Evolutionary conservation across 1,284 basidiomycete species (phyloP).

Genomic region (Malassezia equina): DNA sequence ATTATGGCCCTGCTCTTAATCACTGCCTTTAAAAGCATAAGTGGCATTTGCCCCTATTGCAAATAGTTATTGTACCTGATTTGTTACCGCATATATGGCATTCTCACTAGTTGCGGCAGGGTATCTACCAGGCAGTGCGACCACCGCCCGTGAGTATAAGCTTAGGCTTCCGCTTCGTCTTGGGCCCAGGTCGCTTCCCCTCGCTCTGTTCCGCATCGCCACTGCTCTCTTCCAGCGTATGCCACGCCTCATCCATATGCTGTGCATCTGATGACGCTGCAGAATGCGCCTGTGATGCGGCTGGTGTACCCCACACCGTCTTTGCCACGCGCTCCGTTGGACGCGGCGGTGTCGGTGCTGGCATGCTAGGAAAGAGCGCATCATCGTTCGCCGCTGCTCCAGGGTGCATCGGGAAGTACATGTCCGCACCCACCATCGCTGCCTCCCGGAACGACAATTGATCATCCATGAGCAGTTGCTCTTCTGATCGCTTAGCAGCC

Average conservation of each 20-base stretch:
- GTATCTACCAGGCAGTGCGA: constrained; percentile 8
- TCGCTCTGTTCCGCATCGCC: constrained; percentile 12
- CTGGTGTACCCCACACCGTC: constrained; percentile 46
- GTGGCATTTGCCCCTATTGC: background rate
- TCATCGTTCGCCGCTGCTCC: constrained; percentile 24
- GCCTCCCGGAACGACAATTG: constrained; percentile 39
- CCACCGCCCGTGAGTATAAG: constrained; percentile 42
- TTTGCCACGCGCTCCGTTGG: constrained; percentile 16
- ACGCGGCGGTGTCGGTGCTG: background rate
- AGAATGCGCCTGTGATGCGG: constrained; percentile 4
- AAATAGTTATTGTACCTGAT: background rate
- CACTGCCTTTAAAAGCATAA: background rate
- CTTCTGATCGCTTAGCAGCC: constrained; percentile 18
- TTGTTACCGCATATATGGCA: background rate
- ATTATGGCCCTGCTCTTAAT: background rate
- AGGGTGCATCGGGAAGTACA: constrained; percentile 38
- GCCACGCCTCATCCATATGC: constrained; percentile 43
- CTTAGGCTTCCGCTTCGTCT: constrained; percentile 34
- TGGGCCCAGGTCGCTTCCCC: constrained; percentile 1
- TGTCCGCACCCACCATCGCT: constrained; percentile 40
- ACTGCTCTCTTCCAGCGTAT: constrained; percentile 33
- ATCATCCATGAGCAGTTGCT: constrained; percentile 15
- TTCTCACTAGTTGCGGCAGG: background rate
- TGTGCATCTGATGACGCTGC: constrained; percentile 12
- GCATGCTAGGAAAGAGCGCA: background rate